Percentiles rank a stretch among this genome's conserved stretches.
Evolutionary conservation across 306 rosid species (phyloP).

Genomic region (Cotoneaster glaucophyllus): DNA sequence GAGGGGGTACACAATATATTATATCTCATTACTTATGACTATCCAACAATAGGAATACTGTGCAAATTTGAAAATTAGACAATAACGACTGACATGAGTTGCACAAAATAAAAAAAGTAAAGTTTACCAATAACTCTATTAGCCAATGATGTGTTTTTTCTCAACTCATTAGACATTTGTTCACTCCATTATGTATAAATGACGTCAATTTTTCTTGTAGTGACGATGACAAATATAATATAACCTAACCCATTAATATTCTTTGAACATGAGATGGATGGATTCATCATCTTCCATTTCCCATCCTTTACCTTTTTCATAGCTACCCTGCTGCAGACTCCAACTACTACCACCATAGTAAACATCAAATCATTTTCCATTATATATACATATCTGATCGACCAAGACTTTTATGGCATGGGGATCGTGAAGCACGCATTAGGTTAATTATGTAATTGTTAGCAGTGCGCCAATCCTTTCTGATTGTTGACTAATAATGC

Average conservation of each 20-base stretch:
- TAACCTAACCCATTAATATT: neutral
- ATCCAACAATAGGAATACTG: neutral
- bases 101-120: neutral
- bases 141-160: no score
- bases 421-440: neutral
- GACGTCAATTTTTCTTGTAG: neutral
- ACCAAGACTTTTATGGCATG: slow-evolving; percentile 5
- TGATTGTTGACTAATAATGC: neutral
- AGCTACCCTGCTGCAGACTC: neutral
- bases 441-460: neutral
- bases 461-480: slow-evolving; percentile 12
- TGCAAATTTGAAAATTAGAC: neutral
- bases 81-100: no score
- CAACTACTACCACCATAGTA: neutral
- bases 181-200: no score
- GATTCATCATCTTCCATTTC: neutral
- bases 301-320: neutral
- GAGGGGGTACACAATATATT: neutral
- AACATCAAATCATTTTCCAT: neutral
- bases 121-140: no score
- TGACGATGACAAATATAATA: no score
- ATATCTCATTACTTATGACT: neutral
- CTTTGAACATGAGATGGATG: neutral
- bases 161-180: no score
- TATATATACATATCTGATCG: neutral